Percentiles rank a stretch among this genome's conserved stretches.
phyloP scores from a whole-genome alignment of 2,329 filamentous ascomycete species.

The Stagonosporopsis rhizophila region DNA sequence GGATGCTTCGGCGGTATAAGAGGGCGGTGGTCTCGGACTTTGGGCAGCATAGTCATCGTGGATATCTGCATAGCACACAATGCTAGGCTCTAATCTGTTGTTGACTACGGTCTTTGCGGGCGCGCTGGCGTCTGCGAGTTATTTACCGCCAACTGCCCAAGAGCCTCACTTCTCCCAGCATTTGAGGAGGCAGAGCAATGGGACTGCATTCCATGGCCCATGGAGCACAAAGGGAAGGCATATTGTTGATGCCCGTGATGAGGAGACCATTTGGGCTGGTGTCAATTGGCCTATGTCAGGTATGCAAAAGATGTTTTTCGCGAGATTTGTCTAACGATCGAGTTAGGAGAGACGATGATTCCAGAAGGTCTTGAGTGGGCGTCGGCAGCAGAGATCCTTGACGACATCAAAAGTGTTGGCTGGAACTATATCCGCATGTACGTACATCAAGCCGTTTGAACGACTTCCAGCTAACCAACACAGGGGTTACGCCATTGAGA shows the following conservation, averaged over 20 bases:
- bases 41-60: slow-evolving; percentile 15
- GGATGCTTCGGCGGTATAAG: slow-evolving; percentile 6
- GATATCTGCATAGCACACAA: slow-evolving; percentile 15
- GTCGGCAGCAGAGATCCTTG: slow-evolving; percentile 58
- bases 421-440: slow-evolving; percentile 67
- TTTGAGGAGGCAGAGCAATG: slow-evolving; percentile 30
- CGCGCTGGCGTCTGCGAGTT: slow-evolving; percentile 26
- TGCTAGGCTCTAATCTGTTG: slow-evolving; percentile 30
- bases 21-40: slow-evolving; percentile 2
- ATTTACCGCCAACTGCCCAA: slow-evolving; percentile 23
- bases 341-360: slow-evolving; percentile 62
- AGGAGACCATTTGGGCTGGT: slow-evolving; percentile 65
- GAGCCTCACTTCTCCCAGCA: slow-evolving; percentile 29
- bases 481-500: slow-evolving; percentile 52
- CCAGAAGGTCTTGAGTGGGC: slow-evolving; percentile 67
- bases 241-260: slow-evolving; percentile 47
- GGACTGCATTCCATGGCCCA: slow-evolving; percentile 42
- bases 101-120: slow-evolving; percentile 27
- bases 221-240: slow-evolving; percentile 48
- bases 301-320: slow-evolving; percentile 10
- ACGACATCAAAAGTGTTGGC: slow-evolving; percentile 60
- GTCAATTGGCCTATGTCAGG: slow-evolving; percentile 63
- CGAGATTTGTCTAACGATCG: background rate
- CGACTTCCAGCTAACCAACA: slow-evolving; percentile 1
- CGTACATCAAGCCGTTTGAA: background rate